Evolutionary conservation across 495 filamentous ascomycete genomes (phyloP).

Genomic region (Astrocystis sublimbata): DNA sequence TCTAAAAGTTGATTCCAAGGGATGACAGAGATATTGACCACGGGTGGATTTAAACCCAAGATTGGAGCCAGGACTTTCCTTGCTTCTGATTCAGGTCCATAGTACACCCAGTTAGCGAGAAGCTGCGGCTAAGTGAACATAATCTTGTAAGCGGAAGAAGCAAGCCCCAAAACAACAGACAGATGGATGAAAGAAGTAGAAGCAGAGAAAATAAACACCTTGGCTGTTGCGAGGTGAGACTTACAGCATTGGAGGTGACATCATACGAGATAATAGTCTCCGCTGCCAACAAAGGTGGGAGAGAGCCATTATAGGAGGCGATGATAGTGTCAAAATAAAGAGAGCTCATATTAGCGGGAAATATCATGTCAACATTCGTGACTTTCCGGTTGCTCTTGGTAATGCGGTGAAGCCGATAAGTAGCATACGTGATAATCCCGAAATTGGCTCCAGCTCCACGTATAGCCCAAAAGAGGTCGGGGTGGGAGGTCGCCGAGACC

Average conservation of each 20-base stretch:
- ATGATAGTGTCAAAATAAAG: not conserved
- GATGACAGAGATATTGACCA: conserved; percentile 11
- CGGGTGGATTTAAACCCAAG: conserved; percentile 22
- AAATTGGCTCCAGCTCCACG: conserved; percentile 49
- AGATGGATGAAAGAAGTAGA: no score
- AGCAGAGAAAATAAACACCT: no score
- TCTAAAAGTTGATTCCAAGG: not conserved
- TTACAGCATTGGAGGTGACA: not conserved
- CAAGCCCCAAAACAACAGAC: no score
- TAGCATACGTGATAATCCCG: conserved; percentile 43
- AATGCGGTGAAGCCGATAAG: conserved; percentile 29
- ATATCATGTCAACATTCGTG: conserved; percentile 31
- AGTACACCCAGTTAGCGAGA: conserved; percentile 11
- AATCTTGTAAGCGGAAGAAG: no score
- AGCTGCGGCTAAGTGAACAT: not conserved
- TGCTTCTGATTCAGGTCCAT: conserved; percentile 24
- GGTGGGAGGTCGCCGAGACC: conserved; percentile 36
- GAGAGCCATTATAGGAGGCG: not conserved
- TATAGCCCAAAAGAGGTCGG: conserved; percentile 45
- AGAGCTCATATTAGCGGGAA: conserved; percentile 7
- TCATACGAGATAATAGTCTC: not conserved
- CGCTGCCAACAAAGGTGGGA: not conserved
- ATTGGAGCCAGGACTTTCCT: conserved; percentile 24
- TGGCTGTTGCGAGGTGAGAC: no score
- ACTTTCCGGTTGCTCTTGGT: conserved; percentile 26